Base-by-base conservation (phyloP, 441 rosid genomes). In the Adansonia rubrostipa region DNA sequence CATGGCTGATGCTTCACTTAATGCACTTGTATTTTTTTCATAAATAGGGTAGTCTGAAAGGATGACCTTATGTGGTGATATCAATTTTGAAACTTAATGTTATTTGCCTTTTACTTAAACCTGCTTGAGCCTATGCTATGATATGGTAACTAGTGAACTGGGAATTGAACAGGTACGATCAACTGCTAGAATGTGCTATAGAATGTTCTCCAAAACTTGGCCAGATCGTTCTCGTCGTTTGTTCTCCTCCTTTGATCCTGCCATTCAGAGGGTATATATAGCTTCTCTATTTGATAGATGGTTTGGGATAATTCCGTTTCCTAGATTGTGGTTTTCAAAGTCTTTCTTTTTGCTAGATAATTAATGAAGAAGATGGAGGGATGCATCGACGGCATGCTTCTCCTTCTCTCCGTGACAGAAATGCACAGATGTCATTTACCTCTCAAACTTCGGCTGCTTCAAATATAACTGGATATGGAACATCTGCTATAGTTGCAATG, bases 141-240 rank as follows among this genome's bases (percentile, higher is more conserved):
- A 67, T 47, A 40, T 65, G 73, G 45, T 77, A 57, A 69, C 62
- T 77, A 74, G 79, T 58, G 20, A 77, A 6, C 44, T 15, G 80
- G 71, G 64, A 82, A 80, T 74, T 74, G 82, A 79, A 81, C 90
- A 97, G 99, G 99, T 97, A 60, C 87, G 99, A 70, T 90, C 98
- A 69, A 97, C 95, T 73, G 98, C 99, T 77, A 88, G 99, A 86
- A 93, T 91, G 97, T 97, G 99, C 92, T 97, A 94, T 86, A 89
- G 97, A 86, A 85, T 97, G 96, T 97, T 94, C 83, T 85, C 97
- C 75, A 97, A 97, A 85, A 97, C 98, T 58, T 97, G 99, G 99
- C 99, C 98, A 22, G 98, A 93, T 75, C 97, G 98, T 74, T 93
- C 98, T 20, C 96, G 92, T 19, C 99, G 93, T 77, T 85, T 97